Percentiles rank a stretch among this genome's conserved stretches.
phyloP scores from a whole-genome alignment of 1,139 yeast species.

The Suhomyces terraborum region DNA sequence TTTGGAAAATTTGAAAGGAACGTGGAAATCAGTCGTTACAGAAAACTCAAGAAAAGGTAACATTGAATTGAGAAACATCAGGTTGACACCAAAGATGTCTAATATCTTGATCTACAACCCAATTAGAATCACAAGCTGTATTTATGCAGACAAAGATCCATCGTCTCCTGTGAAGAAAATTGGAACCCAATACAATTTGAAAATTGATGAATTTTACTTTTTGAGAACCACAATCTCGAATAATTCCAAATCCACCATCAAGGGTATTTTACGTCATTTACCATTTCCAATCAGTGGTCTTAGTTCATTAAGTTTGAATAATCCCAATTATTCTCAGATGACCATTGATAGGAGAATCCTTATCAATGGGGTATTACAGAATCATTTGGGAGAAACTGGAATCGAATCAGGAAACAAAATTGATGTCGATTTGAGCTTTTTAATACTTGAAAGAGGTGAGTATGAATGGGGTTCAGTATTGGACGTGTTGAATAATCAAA shows the following conservation, averaged over 20 bases:
- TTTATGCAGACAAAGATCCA: constrained; percentile 16
- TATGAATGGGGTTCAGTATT: constrained; percentile 78
- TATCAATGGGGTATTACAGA: constrained; percentile 68
- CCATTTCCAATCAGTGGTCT: constrained; percentile 47
- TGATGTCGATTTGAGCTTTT: constrained; percentile 52
- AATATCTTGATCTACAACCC: constrained; percentile 46
- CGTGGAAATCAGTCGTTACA: constrained; percentile 51
- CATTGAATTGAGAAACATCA: constrained; percentile 65
- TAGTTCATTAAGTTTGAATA: constrained; percentile 15
- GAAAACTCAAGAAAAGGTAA: constrained; percentile 46
- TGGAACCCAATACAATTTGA: constrained; percentile 30
- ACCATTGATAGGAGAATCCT: constrained; percentile 55
- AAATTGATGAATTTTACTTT: constrained; percentile 52
- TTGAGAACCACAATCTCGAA: constrained; percentile 50
- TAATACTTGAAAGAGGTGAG: constrained; percentile 68
- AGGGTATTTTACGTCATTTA: constrained; percentile 67
- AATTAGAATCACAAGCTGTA: constrained; percentile 15
- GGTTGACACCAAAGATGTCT: constrained; percentile 59
- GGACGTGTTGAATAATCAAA: constrained; percentile 44
- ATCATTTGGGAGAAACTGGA: constrained; percentile 37
- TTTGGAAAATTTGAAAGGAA: constrained; percentile 58
- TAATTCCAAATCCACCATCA: constrained; percentile 37
- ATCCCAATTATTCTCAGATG: constrained; percentile 21
- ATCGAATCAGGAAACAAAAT: constrained; percentile 46
- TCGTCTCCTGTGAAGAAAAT: constrained; percentile 3